These are phyloP conservation scores for Sergeia podlipaevii DNA, from an alignment of 208 protist species.

Conservation along the genomic window DNA sequence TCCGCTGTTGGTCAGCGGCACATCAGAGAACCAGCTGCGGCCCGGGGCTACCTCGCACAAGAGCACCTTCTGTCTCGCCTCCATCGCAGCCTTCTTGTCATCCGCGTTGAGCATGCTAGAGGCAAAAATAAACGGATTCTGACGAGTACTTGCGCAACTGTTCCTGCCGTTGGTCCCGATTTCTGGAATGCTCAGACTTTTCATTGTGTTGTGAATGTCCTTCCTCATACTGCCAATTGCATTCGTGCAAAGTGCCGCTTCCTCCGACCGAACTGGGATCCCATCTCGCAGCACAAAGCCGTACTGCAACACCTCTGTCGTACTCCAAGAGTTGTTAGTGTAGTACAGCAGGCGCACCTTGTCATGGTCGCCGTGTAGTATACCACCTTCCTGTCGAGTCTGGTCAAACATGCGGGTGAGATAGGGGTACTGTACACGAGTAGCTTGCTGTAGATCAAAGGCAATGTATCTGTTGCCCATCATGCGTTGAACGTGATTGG, in stretches of 20 bases:
- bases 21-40: slow-evolving; percentile 25
- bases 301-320: slow-evolving; percentile 38
- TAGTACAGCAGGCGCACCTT: slow-evolving; percentile 72
- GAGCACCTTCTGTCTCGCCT: slow-evolving; percentile 38
- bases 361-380: slow-evolving; percentile 17
- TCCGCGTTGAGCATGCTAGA: slow-evolving; percentile 42
- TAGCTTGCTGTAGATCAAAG: slow-evolving; percentile 34
- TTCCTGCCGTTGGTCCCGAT: not conserved
- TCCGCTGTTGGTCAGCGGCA: slow-evolving; percentile 13
- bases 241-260: not conserved
- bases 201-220: not conserved
- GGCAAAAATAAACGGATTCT: slow-evolving; percentile 50
- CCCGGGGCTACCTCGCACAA: slow-evolving; percentile 68
- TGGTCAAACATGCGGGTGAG: too few relatives aligned
- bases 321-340: slow-evolving; percentile 60
- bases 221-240: slow-evolving; percentile 2
- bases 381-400: too few relatives aligned
- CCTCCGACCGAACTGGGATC: slow-evolving; percentile 6
- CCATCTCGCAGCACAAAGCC: slow-evolving; percentile 40
- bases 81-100: slow-evolving; percentile 16
- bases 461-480: slow-evolving; percentile 35
- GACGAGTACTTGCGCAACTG: slow-evolving; percentile 10
- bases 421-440: slow-evolving; percentile 36
- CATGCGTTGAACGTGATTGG: slow-evolving; percentile 30
- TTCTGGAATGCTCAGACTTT: slow-evolving; percentile 12